Evolutionary conservation across 805 yeast genomes (phyloP), one percentile per base, ranked within the genome.

Genomic region (Metschnikowia dekortorum): DNA sequence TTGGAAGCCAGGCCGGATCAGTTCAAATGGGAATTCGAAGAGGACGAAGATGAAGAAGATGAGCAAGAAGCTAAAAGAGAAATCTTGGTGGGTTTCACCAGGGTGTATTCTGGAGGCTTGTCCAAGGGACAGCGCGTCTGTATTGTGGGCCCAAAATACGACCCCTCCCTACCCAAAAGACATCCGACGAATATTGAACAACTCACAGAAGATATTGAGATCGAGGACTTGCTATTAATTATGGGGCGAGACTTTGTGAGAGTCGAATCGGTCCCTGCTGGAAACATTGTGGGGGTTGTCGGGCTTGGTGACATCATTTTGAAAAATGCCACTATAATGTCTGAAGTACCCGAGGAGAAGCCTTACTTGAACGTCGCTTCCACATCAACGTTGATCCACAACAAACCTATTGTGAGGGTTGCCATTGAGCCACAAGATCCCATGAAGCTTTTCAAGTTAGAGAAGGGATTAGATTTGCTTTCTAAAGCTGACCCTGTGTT

Each of bases 341-440:
- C 81, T 0, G 79, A 76, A 2, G 64, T 77, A 1, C 70, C 78
- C 5, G 91, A 90, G 38, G 83, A 83, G n/a, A 71, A 85, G 46
- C 96, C 96, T 0, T 86, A 89, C 56, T 74, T 89, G 16, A 85
- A 83, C 49, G 68, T 83, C 48, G 73, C 77, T 0, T 61, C 76
- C 1, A 79, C 85, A 13, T 68, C 76, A 1, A 66, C 74, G 1
- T 67, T 73, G 55, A 71, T 71, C 44, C 77, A 73, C 56, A 81
- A 87, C n/a, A 87, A 89, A 32, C 99, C 99, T 1, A 92, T 94
- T 63, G 89, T 94, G 58, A 82, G 90, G 56, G 96, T 94, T 32
- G 97, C 99, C 0, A 73, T 94, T n/a, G 99, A 94, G 64, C 97
- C 99, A 1, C 85, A 80, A 4, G 87, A 89, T 59, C 96, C 96